Conservation (phyloP, 1,139 yeast genomes). For the Zygosaccharomyces pseudobailii region DNA sequence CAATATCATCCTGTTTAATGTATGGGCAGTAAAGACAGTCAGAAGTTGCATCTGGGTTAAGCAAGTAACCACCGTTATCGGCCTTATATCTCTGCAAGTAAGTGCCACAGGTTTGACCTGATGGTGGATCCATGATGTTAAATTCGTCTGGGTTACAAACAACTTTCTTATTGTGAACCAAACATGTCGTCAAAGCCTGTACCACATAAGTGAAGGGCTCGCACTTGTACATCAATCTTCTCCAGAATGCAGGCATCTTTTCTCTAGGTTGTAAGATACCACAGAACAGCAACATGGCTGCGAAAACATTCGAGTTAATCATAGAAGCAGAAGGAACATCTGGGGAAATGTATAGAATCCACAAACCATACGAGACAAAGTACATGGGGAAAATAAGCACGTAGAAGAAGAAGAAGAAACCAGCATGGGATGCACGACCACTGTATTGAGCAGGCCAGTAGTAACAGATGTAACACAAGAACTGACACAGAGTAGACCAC, state of each 20-base stretch:
- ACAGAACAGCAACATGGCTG: constrained; percentile 48
- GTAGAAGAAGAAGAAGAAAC: constrained; percentile 43
- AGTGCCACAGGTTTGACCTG: constrained; percentile 44
- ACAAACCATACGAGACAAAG: constrained; percentile 44
- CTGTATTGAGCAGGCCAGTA: constrained; percentile 42
- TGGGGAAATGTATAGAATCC: constrained; percentile 45
- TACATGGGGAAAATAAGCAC: constrained; percentile 43
- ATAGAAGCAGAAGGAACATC: constrained; percentile 49
- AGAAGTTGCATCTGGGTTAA: constrained; percentile 39
- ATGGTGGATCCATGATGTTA: constrained; percentile 46
- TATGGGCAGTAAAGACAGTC: constrained; percentile 46
- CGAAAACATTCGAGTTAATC: constrained; percentile 45
- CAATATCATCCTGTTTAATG: constrained; percentile 41
- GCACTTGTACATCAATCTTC: constrained; percentile 47
- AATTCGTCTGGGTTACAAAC: constrained; percentile 45
- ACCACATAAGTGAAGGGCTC: constrained; percentile 56
- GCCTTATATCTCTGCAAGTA: constrained; percentile 39
- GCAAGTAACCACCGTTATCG: constrained; percentile 43
- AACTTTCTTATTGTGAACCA: constrained; percentile 42
- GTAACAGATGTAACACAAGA: constrained; percentile 38
- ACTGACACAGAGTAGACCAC: constrained; percentile 44
- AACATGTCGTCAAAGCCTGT: constrained; percentile 42
- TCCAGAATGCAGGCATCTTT: constrained; percentile 55
- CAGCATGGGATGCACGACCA: constrained; percentile 39
- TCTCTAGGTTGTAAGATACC: constrained; percentile 50